A percentile compares a stretch with the other conserved stretches of the same genome.
phyloP scores from a whole-genome alignment of 1,139 yeast species.

The Hanseniaspora uvarum region DNA sequence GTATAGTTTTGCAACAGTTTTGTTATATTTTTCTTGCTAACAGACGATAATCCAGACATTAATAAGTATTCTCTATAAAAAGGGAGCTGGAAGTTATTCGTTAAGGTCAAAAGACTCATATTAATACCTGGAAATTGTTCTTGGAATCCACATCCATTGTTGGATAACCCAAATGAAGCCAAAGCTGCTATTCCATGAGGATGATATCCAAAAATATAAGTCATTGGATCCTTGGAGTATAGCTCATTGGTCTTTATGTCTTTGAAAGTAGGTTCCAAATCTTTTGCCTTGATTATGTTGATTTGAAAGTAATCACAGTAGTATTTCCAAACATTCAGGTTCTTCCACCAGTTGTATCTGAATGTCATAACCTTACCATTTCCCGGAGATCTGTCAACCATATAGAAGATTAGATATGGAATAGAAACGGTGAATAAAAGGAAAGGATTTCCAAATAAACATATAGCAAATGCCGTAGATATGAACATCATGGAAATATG shows the following conservation, averaged over 20 bases:
- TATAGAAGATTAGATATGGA: constrained; percentile 49
- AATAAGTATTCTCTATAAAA: constrained; percentile 76
- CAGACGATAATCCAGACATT: constrained; percentile 76
- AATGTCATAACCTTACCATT: constrained; percentile 41
- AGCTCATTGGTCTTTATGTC: constrained; percentile 19
- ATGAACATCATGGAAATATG: constrained; percentile 67
- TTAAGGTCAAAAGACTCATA: constrained; percentile 65
- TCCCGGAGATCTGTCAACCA: constrained; percentile 17
- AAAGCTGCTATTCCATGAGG: constrained; percentile 95
- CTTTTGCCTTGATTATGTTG: constrained; percentile 56
- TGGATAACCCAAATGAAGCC: constrained; percentile 83
- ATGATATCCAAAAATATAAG: constrained; percentile 85
- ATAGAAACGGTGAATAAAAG: constrained; percentile 54
- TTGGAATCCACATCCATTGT: constrained; percentile 66
- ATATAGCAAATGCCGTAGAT: constrained; percentile 44
- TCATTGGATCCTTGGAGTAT: constrained; percentile 43
- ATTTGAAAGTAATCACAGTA: constrained; percentile 78
- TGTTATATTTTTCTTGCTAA: constrained; percentile 62
- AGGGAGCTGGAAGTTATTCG: constrained; percentile 80
- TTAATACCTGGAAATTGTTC: constrained; percentile 72
- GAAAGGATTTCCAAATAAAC: constrained; percentile 54
- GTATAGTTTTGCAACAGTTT: constrained; percentile 56
- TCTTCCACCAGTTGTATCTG: constrained; percentile 53
- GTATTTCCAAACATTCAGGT: constrained; percentile 55
- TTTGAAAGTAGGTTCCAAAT: constrained; percentile 65